Percentiles rank a stretch among this genome's conserved stretches.
Conservation (phyloP, 2,329 filamentous ascomycete species). For the Volutella citrinella region DNA sequence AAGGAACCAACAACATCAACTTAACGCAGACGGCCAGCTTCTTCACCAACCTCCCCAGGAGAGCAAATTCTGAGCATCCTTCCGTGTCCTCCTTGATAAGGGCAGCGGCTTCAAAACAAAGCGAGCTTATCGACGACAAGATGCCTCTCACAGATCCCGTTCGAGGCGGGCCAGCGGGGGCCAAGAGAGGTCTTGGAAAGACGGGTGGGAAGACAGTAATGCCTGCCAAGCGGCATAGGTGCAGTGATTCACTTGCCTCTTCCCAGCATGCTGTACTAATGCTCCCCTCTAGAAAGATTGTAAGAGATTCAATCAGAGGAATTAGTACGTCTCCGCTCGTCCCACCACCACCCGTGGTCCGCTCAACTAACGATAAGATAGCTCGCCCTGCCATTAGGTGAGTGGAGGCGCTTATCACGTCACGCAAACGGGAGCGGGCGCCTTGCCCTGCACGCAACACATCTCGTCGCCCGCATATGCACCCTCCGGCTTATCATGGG, state of each 20-base stretch:
- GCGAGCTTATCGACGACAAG: too few relatives aligned
- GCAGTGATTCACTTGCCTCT: too few relatives aligned
- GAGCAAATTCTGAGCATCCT: too few relatives aligned
- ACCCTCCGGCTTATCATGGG: neutral
- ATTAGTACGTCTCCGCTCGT: slow-evolving; percentile 44
- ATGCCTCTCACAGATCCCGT: slow-evolving; percentile 25
- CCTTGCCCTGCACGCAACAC: too few relatives aligned
- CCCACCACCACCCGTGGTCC: neutral
- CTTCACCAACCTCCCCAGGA: too few relatives aligned
- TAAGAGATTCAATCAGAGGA: slow-evolving; percentile 45
- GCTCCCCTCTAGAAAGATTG: slow-evolving; percentile 50
- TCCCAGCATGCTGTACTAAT: too few relatives aligned
- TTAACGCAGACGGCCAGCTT: too few relatives aligned
- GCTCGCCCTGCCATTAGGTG: slow-evolving; percentile 56
- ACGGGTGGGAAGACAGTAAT: slow-evolving; percentile 20
- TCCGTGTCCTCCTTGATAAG: too few relatives aligned
- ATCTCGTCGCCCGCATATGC: too few relatives aligned
- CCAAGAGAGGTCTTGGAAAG: slow-evolving; percentile 12
- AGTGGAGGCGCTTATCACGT: slow-evolving; percentile 6
- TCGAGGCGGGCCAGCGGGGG: slow-evolving; percentile 29
- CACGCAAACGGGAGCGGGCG: too few relatives aligned
- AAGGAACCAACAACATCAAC: too few relatives aligned
- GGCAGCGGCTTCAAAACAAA: slow-evolving; percentile 1
- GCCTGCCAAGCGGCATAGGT: slow-evolving; percentile 24
- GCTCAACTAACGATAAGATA: slow-evolving; percentile 21